A percentile compares a stretch with the other conserved stretches of the same genome.
These are phyloP conservation scores for Abortiporus biennis DNA, from an alignment of 1,284 basidiomycete species.

Conservation along the genomic window DNA sequence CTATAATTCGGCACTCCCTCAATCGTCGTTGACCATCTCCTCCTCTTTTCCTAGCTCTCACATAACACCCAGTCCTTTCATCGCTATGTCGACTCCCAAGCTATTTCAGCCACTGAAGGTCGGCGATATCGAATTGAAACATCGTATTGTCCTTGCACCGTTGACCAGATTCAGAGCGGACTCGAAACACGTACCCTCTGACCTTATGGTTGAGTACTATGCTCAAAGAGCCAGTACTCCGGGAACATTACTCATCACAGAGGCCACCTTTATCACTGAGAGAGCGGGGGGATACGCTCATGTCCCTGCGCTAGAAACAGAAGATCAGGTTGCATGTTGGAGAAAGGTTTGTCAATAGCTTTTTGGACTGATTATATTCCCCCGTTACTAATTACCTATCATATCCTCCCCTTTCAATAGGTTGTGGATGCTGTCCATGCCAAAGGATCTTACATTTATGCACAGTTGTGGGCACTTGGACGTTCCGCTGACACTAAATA, in stretches of 20 bases:
- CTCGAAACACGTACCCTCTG: slow-evolving; percentile 19
- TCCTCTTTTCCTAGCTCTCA: too few species aligned
- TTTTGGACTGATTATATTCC: background rate
- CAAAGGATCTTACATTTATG: slow-evolving; percentile 29
- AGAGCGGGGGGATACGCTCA: slow-evolving; percentile 31
- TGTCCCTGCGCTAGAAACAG: slow-evolving; percentile 38
- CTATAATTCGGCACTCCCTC: too few species aligned
- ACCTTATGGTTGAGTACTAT: slow-evolving; percentile 38
- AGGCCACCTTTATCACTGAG: slow-evolving; percentile 36
- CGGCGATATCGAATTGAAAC: slow-evolving; percentile 33
- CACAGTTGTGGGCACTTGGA: slow-evolving; percentile 42
- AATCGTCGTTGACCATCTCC: too few species aligned
- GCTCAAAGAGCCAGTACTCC: slow-evolving; percentile 34
- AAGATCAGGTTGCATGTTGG: slow-evolving; percentile 42
- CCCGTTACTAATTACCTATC: background rate
- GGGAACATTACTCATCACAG: slow-evolving; percentile 44
- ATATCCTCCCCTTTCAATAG: slow-evolving; percentile 3
- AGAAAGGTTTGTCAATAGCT: slow-evolving; percentile 28
- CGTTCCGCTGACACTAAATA: slow-evolving; percentile 26
- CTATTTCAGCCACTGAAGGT: slow-evolving; percentile 42
- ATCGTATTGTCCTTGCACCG: slow-evolving; percentile 44
- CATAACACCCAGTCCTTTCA: too few species aligned
- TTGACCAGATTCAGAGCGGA: slow-evolving; percentile 35
- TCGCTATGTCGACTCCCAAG: slow-evolving; percentile 18
- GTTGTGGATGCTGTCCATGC: slow-evolving; percentile 14